These are phyloP conservation scores for Prunus campanulata DNA, from an alignment of 306 rosid genomes.

Conservation along the genomic window DNA sequence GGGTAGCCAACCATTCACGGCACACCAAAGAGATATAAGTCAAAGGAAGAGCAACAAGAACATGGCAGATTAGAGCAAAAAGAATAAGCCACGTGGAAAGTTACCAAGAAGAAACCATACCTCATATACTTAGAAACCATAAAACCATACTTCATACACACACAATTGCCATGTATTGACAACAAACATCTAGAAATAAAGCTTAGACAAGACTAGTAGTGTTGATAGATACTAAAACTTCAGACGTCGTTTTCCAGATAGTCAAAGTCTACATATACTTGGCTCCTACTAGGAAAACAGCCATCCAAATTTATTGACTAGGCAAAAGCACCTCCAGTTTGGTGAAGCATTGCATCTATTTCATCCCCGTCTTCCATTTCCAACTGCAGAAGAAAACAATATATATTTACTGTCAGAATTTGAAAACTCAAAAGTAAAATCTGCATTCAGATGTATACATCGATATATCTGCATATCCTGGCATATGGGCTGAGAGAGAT, in stretches of 20 bases:
- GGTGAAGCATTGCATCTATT: slow-evolving; percentile 83
- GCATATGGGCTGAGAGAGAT: not conserved
- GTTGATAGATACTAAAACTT: not conserved
- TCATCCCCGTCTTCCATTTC: slow-evolving; percentile 95
- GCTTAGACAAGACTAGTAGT: not conserved
- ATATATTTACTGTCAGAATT: not conserved
- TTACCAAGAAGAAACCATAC: not conserved
- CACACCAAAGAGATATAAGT: not conserved
- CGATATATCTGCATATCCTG: not conserved
- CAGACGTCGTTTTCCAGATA: not conserved
- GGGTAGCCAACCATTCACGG: not conserved
- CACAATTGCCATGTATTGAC: not conserved
- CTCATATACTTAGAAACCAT: not conserved
- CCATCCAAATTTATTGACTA: slow-evolving; percentile 2
- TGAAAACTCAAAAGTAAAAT: not conserved
- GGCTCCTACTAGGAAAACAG: not conserved
- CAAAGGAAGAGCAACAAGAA: not conserved
- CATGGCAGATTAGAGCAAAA: not conserved
- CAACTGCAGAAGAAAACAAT: slow-evolving; percentile 42
- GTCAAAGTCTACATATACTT: not conserved
- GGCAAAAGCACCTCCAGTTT: slow-evolving; percentile 60
- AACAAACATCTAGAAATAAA: not conserved
- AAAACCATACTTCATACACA: not conserved
- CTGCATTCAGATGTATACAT: not conserved
- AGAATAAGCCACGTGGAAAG: not conserved